phyloP scores from a whole-genome alignment of 2,329 filamentous ascomycete genomes.

The Epichloe glyceriae region DNA sequence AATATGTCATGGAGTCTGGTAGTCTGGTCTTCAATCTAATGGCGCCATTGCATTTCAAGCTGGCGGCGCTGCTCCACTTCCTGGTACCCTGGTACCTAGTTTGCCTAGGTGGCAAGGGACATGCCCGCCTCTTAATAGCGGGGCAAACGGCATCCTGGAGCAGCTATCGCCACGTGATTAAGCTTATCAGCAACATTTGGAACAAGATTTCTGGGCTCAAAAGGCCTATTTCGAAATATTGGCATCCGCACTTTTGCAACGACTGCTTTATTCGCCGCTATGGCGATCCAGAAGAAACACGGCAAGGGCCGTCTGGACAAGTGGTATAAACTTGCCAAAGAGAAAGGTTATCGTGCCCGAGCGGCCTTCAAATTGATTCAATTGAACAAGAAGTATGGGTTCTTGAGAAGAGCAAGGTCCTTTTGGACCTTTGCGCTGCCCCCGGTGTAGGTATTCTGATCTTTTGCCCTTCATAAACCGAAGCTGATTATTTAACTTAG shows the following conservation, averaged over 20 bases:
- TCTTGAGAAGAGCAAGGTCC: constrained; percentile 90
- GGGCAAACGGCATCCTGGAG: neutral
- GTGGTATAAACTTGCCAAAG: constrained; percentile 97
- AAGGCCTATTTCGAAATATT: constrained; percentile 7
- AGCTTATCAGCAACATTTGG: constrained; percentile 14
- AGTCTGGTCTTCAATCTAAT: no score
- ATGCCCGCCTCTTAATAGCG: neutral
- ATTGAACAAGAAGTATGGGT: constrained; percentile 98
- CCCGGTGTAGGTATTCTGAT: constrained; percentile 55
- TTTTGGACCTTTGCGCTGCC: constrained; percentile 94
- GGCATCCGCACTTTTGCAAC: neutral
- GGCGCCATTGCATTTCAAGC: no score
- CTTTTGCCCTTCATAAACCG: neutral
- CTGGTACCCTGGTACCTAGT: no score
- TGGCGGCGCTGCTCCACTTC: neutral
- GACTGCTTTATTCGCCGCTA: constrained; percentile 23
- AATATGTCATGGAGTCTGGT: neutral
- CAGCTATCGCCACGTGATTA: constrained; percentile 6
- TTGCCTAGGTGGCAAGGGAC: no score
- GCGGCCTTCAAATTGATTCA: constrained; percentile 97
- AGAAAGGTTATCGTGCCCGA: constrained; percentile 92
- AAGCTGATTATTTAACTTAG: constrained; percentile 23
- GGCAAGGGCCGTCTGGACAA: constrained; percentile 97
- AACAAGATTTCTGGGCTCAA: constrained; percentile 23
- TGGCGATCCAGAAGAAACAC: constrained; percentile 98